phyloP scores from a whole-genome alignment of 352 stramenopile genomes.

The Globisporangium ultimum region DNA sequence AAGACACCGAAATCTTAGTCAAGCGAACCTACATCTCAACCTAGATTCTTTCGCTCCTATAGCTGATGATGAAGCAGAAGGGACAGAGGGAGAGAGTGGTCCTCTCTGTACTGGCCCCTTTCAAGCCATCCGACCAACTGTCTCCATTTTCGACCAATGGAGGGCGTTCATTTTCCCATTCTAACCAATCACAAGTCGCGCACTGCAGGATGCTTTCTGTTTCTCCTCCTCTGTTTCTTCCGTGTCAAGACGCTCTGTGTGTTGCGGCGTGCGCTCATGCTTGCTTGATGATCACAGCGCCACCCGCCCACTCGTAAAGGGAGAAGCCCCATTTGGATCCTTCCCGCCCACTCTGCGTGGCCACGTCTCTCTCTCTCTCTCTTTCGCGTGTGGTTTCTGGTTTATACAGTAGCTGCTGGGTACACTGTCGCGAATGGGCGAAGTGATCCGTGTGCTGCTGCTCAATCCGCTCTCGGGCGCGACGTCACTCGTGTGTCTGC shows the following conservation, averaged over 20 bases:
- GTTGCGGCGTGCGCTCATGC: neutral
- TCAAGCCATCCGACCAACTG: constrained; percentile 1
- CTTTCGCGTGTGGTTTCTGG: too few species aligned
- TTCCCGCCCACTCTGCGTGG: neutral
- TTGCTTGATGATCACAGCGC: neutral
- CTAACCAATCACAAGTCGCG: neutral
- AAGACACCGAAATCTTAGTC: too few species aligned
- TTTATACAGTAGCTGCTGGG: neutral
- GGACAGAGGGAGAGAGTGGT: too few species aligned
- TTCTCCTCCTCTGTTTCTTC: neutral
- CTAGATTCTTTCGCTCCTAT: neutral
- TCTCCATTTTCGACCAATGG: neutral
- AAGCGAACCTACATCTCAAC: neutral
- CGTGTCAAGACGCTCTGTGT: neutral
- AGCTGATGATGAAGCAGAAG: too few species aligned
- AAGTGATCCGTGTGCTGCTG: constrained; percentile 81
- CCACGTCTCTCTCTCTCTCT: too few species aligned
- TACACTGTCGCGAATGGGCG: constrained; percentile 32
- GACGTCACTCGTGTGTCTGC: constrained; percentile 77
- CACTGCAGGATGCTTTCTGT: neutral
- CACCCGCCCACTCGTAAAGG: neutral
- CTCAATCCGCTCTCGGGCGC: constrained; percentile 63
- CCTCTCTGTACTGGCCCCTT: neutral
- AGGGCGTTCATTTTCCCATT: neutral
- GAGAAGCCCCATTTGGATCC: neutral